Evolutionary conservation across 768 basidiomycete genomes (phyloP).

Genomic region (Boletus coccyginus): DNA sequence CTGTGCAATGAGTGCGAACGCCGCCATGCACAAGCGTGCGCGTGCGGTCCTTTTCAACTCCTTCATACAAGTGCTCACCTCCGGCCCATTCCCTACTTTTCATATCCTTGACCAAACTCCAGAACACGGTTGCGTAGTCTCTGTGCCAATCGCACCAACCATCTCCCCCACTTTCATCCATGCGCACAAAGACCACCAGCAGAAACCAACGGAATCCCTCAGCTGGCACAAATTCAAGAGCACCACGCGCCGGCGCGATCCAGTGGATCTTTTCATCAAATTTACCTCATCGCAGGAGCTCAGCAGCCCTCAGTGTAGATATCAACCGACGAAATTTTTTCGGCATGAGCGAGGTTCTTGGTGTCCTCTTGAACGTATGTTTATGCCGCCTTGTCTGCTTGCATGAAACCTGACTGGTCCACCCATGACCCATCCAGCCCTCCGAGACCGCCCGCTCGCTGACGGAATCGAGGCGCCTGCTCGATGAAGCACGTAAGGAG

Average conservation of each 20-base stretch:
- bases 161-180: slow-evolving; percentile 9
- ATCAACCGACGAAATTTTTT: slow-evolving; percentile 71
- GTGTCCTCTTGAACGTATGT: slow-evolving; percentile 71
- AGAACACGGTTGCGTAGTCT: slow-evolving; percentile 4
- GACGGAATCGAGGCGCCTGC: slow-evolving; percentile 69
- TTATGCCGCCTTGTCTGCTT: background rate
- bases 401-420: slow-evolving; percentile 8
- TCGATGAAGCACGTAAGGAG: slow-evolving; percentile 78
- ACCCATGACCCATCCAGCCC: slow-evolving; percentile 46
- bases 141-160: slow-evolving; percentile 11
- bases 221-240: slow-evolving; percentile 23
- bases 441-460: slow-evolving; percentile 76
- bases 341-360: slow-evolving; percentile 75
- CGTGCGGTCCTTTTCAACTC: slow-evolving; percentile 19
- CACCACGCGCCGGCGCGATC: slow-evolving; percentile 41
- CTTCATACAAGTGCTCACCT: slow-evolving; percentile 13
- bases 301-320: slow-evolving; percentile 57
- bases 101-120: slow-evolving; percentile 2
- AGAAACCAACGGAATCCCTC: slow-evolving; percentile 27
- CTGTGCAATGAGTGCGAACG: slow-evolving; percentile 22
- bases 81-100: slow-evolving; percentile 1
- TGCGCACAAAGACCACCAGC: slow-evolving; percentile 25
- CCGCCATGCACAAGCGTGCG: slow-evolving; percentile 26
- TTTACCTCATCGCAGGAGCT: slow-evolving; percentile 58
- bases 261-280: slow-evolving; percentile 79